phyloP scores from a whole-genome alignment of 352 stramenopile species.

The Halophytophthora batemanensis region DNA sequence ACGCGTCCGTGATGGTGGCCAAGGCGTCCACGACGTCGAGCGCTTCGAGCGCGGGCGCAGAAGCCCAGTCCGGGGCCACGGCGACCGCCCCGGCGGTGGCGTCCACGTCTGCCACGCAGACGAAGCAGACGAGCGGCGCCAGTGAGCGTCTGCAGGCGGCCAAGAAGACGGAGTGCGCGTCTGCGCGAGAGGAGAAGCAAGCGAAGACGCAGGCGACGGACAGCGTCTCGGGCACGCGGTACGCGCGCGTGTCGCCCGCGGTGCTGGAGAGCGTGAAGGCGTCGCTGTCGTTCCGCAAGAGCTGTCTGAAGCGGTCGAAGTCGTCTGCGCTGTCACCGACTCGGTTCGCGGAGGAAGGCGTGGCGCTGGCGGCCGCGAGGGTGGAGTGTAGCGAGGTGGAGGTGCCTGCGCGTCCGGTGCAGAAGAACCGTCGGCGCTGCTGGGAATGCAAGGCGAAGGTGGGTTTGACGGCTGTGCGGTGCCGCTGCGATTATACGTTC shows the following conservation, averaged over 20 bases:
- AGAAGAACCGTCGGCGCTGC: conserved; percentile 89
- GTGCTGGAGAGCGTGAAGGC: conserved; percentile 52
- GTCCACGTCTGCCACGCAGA: conserved; percentile 11
- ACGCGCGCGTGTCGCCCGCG: conserved; percentile 34
- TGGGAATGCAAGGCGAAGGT: conserved; percentile 89
- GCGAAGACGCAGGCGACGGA: no score
- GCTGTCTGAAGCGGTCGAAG: conserved; percentile 67
- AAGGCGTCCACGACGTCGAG: conserved; percentile 30
- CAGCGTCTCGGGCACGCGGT: no score
- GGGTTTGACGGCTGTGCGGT: conserved; percentile 80
- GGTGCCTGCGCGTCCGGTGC: conserved; percentile 29
- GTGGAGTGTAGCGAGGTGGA: conserved; percentile 2
- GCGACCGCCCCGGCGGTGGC: conserved; percentile 15
- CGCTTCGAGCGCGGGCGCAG: conserved; percentile 18
- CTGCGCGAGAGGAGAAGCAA: no score
- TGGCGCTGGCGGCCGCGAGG: neutral
- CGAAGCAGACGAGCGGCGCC: no score
- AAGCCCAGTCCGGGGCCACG: conserved; percentile 22
- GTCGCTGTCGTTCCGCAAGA: conserved; percentile 57
- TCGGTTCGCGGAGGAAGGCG: conserved; percentile 5
- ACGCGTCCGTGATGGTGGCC: conserved; percentile 32
- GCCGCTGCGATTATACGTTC: conserved; percentile 89
- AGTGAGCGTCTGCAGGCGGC: no score
- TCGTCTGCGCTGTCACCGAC: conserved; percentile 40
- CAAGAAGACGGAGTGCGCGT: no score